These are phyloP conservation scores for Aspergillus jensenii DNA, from an alignment of 2,329 filamentous ascomycete genomes.

Conservation along the genomic window DNA sequence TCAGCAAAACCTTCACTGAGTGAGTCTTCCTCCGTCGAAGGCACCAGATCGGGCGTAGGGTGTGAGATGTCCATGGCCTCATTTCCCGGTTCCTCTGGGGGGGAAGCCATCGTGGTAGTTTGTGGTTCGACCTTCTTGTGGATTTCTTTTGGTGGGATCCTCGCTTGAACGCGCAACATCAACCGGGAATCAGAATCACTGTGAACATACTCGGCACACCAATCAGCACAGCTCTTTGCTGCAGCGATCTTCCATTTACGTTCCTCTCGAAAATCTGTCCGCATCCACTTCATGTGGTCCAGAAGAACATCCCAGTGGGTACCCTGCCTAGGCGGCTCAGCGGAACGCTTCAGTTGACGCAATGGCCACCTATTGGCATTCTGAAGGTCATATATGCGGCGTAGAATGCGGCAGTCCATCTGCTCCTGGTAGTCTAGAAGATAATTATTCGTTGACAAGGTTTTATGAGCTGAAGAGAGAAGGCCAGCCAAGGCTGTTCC, in stretches of 20 bases:
- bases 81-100: constrained; percentile 35
- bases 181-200: constrained; percentile 63
- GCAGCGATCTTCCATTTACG: constrained; percentile 87
- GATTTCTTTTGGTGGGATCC: constrained; percentile 29
- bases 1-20: constrained; percentile 49
- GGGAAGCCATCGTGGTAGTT: constrained; percentile 26
- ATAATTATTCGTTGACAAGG: constrained; percentile 80
- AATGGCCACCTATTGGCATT: constrained; percentile 91
- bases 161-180: constrained; percentile 64
- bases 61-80: constrained; percentile 42
- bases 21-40: constrained; percentile 62
- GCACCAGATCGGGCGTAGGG: constrained; percentile 66
- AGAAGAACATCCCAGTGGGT: constrained; percentile 85
- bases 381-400: constrained; percentile 86
- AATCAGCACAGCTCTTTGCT: constrained; percentile 75
- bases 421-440: constrained; percentile 80
- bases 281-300: constrained; percentile 96
- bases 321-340: constrained; percentile 73
- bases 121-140: constrained; percentile 26
- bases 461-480: constrained; percentile 82
- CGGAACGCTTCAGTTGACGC: constrained; percentile 79
- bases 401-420: constrained; percentile 82
- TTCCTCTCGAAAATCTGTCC: constrained; percentile 92
- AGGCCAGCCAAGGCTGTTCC: constrained; percentile 64
- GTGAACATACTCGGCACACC: constrained; percentile 79